These are phyloP conservation scores for Psilocybe cubensis DNA, from an alignment of 768 basidiomycete genomes.

Conservation along the genomic window DNA sequence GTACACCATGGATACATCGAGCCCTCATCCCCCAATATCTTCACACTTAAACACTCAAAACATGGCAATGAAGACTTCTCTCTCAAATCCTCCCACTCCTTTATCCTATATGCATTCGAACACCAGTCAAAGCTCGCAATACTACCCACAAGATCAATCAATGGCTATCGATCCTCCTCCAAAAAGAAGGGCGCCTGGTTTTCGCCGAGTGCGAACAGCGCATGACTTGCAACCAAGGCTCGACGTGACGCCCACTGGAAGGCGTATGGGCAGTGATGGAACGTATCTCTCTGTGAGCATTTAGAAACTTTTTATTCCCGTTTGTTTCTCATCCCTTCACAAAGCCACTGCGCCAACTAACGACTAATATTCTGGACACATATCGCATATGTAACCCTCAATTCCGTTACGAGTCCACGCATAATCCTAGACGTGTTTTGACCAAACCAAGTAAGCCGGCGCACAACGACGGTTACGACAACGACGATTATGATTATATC, in stretches of 20 bases:
- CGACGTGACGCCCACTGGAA: slow-evolving; percentile 61
- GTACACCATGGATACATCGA: slow-evolving; percentile 69
- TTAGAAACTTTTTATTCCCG: slow-evolving; percentile 2
- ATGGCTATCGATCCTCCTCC: slow-evolving; percentile 76
- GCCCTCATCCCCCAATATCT: slow-evolving; percentile 58
- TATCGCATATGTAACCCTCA: slow-evolving; percentile 93
- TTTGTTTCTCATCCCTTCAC: slow-evolving; percentile 15
- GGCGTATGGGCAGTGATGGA: slow-evolving; percentile 80
- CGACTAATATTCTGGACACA: slow-evolving; percentile 86
- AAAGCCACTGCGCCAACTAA: slow-evolving; percentile 70
- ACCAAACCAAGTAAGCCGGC: slow-evolving; percentile 97
- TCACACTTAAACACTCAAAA: slow-evolving; percentile 54
- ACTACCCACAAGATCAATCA: slow-evolving; percentile 65
- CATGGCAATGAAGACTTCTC: slow-evolving; percentile 55
- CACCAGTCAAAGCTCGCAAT: slow-evolving; percentile 53
- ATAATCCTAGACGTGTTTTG: slow-evolving; percentile 94
- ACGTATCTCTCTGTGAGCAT: slow-evolving; percentile 78
- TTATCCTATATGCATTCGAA: slow-evolving; percentile 64
- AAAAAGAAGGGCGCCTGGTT: slow-evolving; percentile 73
- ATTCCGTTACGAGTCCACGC: slow-evolving; percentile 93
- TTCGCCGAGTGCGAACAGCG: slow-evolving; percentile 75
- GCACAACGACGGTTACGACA: slow-evolving; percentile 97
- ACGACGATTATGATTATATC: slow-evolving; percentile 99
- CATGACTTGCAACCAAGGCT: slow-evolving; percentile 80
- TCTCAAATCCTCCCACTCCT: slow-evolving; percentile 74